Percentiles rank a stretch among this genome's conserved stretches.
Evolutionary conservation across 2,329 filamentous ascomycete species (phyloP).

Genomic region (Lomentospora prolificans): DNA sequence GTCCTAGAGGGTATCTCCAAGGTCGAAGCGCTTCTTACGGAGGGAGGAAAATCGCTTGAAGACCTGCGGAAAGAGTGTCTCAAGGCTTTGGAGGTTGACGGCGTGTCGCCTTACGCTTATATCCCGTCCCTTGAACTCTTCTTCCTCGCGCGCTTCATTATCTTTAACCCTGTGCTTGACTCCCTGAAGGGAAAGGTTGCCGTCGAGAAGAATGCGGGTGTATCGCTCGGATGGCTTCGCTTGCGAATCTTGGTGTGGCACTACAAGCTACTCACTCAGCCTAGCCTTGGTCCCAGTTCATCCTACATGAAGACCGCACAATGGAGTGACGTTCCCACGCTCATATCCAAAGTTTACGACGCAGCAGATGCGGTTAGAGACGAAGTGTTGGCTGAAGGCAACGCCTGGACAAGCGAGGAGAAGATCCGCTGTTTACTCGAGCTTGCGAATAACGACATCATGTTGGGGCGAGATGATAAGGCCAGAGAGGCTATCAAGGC

Average conservation of each 20-base stretch:
- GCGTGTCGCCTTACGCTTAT: slow-evolving; percentile 74
- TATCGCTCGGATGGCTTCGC: slow-evolving; percentile 47
- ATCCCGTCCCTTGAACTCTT: slow-evolving; percentile 80
- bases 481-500: slow-evolving; percentile 61
- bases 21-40: slow-evolving; percentile 25
- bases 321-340: slow-evolving; percentile 48
- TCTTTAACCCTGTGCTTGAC: slow-evolving; percentile 20
- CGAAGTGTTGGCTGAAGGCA: slow-evolving; percentile 23
- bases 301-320: slow-evolving; percentile 46
- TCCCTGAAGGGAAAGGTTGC: slow-evolving; percentile 11
- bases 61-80: slow-evolving; percentile 49
- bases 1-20: slow-evolving; percentile 37
- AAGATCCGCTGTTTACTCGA: slow-evolving; percentile 69
- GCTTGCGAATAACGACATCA: slow-evolving; percentile 70
- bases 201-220: slow-evolving; percentile 20
- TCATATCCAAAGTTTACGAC: slow-evolving; percentile 40
- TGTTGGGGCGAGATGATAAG: slow-evolving; percentile 71
- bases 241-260: slow-evolving; percentile 65
- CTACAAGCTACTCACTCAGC: slow-evolving; percentile 50
- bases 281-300: slow-evolving; percentile 41
- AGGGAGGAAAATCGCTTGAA: slow-evolving; percentile 18
- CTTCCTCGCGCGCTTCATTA: slow-evolving; percentile 53
- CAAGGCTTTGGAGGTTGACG: slow-evolving; percentile 65
- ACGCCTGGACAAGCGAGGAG: slow-evolving; percentile 34
- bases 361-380: slow-evolving; percentile 31